phyloP scores from a whole-genome alignment of 805 yeast species.

The Saccharomyces jurei region DNA sequence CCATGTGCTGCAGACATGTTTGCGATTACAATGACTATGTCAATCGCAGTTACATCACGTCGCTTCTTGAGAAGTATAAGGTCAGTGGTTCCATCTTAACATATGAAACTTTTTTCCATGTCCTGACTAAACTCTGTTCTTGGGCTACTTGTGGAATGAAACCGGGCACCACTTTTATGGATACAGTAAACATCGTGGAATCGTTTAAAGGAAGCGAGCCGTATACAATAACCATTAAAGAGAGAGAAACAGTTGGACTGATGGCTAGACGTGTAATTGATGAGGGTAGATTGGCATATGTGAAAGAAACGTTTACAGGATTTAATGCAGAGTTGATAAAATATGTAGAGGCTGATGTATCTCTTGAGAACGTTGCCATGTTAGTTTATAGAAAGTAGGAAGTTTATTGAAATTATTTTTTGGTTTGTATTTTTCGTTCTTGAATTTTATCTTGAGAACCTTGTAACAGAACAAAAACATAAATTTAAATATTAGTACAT shows the following conservation, averaged over 20 bases:
- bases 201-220: conserved; percentile 29
- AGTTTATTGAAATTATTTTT: background rate
- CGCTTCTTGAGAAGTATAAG: conserved; percentile 34
- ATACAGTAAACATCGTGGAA: conserved; percentile 9
- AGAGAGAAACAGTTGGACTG: conserved; percentile 56
- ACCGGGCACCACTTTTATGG: conserved; percentile 34
- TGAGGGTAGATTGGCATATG: conserved; percentile 44
- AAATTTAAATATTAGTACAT: background rate
- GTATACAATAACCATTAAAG: conserved; percentile 37
- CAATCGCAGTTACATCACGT: conserved; percentile 18
- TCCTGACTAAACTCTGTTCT: conserved; percentile 59
- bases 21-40: conserved; percentile 48
- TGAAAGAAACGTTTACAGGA: conserved; percentile 36
- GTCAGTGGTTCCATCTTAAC: conserved; percentile 10
- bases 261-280: conserved; percentile 68
- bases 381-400: conserved; percentile 15
- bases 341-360: conserved; percentile 50
- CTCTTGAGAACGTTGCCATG: conserved; percentile 66
- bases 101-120: conserved; percentile 33
- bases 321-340: conserved; percentile 44
- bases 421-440: background rate
- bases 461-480: background rate
- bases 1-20: conserved; percentile 89
- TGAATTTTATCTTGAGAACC: background rate
- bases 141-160: conserved; percentile 82